phyloP scores from a whole-genome alignment of 768 basidiomycete genomes.

The Boletus rufocinnamomeus region DNA sequence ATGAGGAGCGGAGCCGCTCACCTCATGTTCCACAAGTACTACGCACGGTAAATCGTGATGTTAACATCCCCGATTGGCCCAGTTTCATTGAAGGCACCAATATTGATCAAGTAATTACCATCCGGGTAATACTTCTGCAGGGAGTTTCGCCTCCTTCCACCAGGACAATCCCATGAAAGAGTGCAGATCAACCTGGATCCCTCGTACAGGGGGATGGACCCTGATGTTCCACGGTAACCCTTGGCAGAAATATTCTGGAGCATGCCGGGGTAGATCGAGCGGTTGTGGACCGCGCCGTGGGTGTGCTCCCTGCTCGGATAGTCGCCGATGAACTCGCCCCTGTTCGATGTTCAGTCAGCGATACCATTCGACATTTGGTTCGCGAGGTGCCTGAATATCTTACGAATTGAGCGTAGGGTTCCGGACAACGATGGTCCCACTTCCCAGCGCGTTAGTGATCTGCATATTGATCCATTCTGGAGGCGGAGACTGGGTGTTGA shows the following conservation, averaged over 20 bases:
- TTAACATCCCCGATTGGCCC: no score
- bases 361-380: background rate
- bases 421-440: background rate
- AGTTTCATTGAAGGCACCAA: background rate
- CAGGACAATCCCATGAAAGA: background rate
- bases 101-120: background rate
- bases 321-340: background rate
- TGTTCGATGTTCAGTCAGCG: background rate
- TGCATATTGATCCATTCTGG: background rate
- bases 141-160: background rate
- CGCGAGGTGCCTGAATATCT: background rate
- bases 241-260: background rate
- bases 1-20: no score
- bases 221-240: background rate
- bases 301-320: background rate
- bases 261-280: background rate
- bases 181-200: background rate
- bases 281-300: background rate
- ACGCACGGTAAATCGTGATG: background rate
- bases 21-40: background rate
- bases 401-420: background rate
- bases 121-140: background rate
- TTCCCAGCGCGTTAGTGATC: background rate
- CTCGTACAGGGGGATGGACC: background rate
- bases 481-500: background rate